Conservation (phyloP, 768 basidiomycete genomes). For the Mycena crocata region DNA sequence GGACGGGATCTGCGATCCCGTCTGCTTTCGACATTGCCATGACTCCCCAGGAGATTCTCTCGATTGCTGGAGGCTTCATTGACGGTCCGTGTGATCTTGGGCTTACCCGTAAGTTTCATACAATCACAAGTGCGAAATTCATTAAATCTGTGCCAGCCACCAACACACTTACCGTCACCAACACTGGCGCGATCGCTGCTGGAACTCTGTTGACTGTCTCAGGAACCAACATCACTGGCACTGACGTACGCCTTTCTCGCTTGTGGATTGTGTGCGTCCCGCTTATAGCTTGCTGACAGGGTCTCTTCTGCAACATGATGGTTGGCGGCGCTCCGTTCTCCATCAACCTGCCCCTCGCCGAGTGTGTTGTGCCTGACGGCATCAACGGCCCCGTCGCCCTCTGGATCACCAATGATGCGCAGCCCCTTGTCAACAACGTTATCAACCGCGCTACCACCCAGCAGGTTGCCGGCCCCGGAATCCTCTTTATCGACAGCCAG, state of each 20-base stretch:
- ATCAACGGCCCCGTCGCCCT: slow-evolving; percentile 82
- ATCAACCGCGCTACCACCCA: slow-evolving; percentile 62
- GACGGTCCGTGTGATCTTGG: slow-evolving; percentile 72
- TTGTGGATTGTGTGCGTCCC: not conserved
- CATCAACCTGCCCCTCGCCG: slow-evolving; percentile 65
- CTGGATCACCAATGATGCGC: slow-evolving; percentile 72
- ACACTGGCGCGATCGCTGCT: slow-evolving; percentile 63
- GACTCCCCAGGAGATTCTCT: slow-evolving; percentile 76
- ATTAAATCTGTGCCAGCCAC: slow-evolving; percentile 56
- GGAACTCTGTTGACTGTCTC: slow-evolving; percentile 75
- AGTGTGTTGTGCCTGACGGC: slow-evolving; percentile 73
- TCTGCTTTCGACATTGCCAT: slow-evolving; percentile 80
- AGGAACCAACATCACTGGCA: slow-evolving; percentile 66
- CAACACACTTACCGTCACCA: slow-evolving; percentile 70
- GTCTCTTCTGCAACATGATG: slow-evolving; percentile 81
- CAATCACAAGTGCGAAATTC: not conserved
- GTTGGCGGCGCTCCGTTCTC: slow-evolving; percentile 68
- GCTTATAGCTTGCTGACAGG: slow-evolving; percentile 47
- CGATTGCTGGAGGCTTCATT: slow-evolving; percentile 76
- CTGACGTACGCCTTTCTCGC: slow-evolving; percentile 52
- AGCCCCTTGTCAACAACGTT: slow-evolving; percentile 74
- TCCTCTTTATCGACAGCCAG: slow-evolving; percentile 73
- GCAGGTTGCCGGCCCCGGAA: slow-evolving; percentile 77
- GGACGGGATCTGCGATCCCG: slow-evolving; percentile 68
- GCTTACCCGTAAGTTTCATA: slow-evolving; percentile 56